A percentile compares a stretch with the other conserved stretches of the same genome.
These are phyloP conservation scores for Magnolia changhungtana DNA, from an alignment of 164 flowering plant species.

Conservation along the genomic window DNA sequence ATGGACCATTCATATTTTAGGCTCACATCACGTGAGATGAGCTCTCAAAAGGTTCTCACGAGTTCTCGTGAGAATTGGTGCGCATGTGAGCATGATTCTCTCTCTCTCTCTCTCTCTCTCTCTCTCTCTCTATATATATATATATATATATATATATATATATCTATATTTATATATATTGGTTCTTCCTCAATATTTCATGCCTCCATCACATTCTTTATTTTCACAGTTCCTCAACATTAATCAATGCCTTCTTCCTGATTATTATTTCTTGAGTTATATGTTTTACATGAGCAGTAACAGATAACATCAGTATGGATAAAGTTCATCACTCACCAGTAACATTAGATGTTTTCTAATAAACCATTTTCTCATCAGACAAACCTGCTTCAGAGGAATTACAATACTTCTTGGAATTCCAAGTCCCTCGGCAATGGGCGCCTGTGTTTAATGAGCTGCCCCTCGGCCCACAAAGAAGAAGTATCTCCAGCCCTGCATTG, in stretches of 20 bases:
- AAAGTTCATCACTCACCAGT: background rate
- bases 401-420: slow-evolving; percentile 82
- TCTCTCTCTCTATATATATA: too few relatives aligned
- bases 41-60: too few relatives aligned
- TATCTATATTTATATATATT: too few relatives aligned
- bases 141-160: too few relatives aligned
- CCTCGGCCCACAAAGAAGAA: slow-evolving; percentile 72
- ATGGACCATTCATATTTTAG: too few relatives aligned
- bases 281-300: background rate
- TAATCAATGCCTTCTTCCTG: background rate
- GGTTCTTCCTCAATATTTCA: too few relatives aligned
- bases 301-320: background rate
- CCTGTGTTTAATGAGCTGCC: slow-evolving; percentile 90
- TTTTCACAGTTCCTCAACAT: background rate
- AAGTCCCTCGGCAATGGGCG: slow-evolving; percentile 88
- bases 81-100: too few relatives aligned
- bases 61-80: too few relatives aligned
- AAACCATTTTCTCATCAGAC: slow-evolving; percentile 36
- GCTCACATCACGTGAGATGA: too few relatives aligned
- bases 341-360: background rate
- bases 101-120: too few relatives aligned
- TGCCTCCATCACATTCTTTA: too few relatives aligned
- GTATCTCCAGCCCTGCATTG: slow-evolving; percentile 50
- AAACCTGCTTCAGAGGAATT: slow-evolving; percentile 75
- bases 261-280: background rate